Percentiles rank a stretch among this genome's conserved stretches.
These are phyloP conservation scores for Pittosporum tobira DNA, from an alignment of 129 eudicot species.

Conservation along the genomic window DNA sequence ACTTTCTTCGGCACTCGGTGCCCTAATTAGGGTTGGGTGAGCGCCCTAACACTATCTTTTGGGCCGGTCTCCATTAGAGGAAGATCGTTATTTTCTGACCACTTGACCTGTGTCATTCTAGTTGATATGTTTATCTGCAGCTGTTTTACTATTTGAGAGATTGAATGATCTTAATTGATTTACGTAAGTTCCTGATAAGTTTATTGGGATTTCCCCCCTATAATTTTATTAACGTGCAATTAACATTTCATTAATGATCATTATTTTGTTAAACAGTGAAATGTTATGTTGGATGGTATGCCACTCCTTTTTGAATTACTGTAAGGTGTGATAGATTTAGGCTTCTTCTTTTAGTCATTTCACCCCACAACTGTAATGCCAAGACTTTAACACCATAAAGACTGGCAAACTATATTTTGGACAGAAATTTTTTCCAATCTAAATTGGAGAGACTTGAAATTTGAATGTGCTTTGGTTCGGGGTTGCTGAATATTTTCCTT, in stretches of 20 bases:
- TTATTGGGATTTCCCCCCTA: background rate
- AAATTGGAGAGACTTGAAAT: background rate
- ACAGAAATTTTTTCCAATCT: background rate
- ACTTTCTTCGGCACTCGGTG: no score
- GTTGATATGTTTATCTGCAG: background rate
- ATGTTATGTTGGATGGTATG: background rate
- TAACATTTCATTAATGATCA: background rate
- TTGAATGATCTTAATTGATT: background rate
- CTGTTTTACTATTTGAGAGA: background rate
- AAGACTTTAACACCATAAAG: no score
- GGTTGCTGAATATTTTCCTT: background rate
- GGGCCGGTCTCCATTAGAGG: no score
- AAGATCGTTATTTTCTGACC: background rate
- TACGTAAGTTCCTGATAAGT: no score
- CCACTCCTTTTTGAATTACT: background rate
- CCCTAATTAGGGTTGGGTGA: no score
- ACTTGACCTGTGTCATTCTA: background rate
- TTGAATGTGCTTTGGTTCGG: background rate
- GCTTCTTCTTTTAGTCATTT: background rate
- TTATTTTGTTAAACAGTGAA: background rate
- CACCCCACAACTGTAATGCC: background rate
- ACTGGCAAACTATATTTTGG: background rate
- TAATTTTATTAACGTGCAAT: background rate
- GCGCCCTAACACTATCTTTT: no score
- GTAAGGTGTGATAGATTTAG: background rate